Conservation (phyloP, 164 flowering plant genomes). For the Piper longum region DNA sequence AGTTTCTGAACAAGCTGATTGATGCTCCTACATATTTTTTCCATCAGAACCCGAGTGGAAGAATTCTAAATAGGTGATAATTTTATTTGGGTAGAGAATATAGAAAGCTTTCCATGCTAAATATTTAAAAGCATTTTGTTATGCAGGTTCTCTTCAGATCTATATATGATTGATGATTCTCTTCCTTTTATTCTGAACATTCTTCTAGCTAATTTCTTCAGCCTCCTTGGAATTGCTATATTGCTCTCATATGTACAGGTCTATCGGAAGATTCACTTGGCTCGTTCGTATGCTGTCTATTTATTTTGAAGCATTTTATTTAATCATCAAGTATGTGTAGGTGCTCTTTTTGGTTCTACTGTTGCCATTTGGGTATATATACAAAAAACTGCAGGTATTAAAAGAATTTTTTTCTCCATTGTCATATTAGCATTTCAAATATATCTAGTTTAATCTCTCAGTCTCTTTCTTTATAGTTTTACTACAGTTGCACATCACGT, state of each 20-base stretch:
- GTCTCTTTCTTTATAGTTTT: constrained; percentile 35
- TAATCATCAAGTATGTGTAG: constrained; percentile 23
- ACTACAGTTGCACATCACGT: constrained; percentile 85
- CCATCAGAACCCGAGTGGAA: constrained; percentile 86
- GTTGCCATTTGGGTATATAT: constrained; percentile 76
- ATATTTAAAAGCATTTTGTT: constrained; percentile 1
- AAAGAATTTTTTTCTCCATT: background rate
- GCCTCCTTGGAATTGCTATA: constrained; percentile 64
- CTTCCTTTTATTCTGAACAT: constrained; percentile 97
- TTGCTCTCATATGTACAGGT: constrained; percentile 88
- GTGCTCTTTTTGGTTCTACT: constrained; percentile 56
- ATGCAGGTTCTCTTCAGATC: constrained; percentile 87
- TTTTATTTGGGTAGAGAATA: background rate
- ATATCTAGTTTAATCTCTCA: constrained; percentile 5
- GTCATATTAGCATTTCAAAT: background rate
- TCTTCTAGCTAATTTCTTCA: constrained; percentile 78
- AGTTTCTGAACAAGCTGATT: constrained; percentile 45
- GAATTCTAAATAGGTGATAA: constrained; percentile 80
- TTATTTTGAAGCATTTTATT: background rate
- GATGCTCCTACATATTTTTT: constrained; percentile 71
- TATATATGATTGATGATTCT: constrained; percentile 87
- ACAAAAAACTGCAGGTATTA: constrained; percentile 74
- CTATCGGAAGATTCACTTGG: background rate
- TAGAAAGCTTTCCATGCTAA: background rate
- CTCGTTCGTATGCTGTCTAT: background rate